Evolutionary conservation across 345 rosid species (phyloP).

Genomic region (Lenwebbia sp.): DNA sequence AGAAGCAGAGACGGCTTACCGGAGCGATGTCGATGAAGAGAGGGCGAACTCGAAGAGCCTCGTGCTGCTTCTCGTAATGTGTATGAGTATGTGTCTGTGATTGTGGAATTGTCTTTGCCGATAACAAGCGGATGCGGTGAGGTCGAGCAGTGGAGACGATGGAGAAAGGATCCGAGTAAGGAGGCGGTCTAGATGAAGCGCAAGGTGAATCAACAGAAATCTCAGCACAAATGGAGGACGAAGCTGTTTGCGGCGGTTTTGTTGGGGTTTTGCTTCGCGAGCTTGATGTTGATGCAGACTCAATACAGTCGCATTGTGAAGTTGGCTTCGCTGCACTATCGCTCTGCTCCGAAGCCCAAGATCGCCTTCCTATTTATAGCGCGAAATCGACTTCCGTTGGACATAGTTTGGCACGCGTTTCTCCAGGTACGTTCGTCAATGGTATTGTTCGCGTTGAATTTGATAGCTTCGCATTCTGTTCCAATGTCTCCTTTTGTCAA

Average conservation of each 20-base stretch:
- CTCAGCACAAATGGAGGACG: constrained; percentile 60
- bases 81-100: neutral
- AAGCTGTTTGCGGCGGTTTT: constrained; percentile 30
- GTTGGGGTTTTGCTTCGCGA: constrained; percentile 47
- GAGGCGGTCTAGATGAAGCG: constrained; percentile 48
- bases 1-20: neutral
- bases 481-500: neutral
- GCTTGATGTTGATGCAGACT: constrained; percentile 49
- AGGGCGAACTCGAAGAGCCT: neutral
- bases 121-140: neutral
- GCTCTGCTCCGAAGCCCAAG: constrained; percentile 29
- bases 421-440: constrained; percentile 35
- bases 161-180: constrained; percentile 2
- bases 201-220: constrained; percentile 42
- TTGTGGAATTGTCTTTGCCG: neutral
- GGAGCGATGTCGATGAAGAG: neutral
- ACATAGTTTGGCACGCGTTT: constrained; percentile 76
- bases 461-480: neutral
- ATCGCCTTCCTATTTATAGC: constrained; percentile 86
- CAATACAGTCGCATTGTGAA: constrained; percentile 39
- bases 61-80: neutral
- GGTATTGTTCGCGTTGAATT: neutral
- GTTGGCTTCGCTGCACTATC: constrained; percentile 32
- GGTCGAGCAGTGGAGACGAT: neutral
- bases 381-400: constrained; percentile 80